Evolutionary conservation across 768 basidiomycete genomes (phyloP).

Genomic region (Xerocomus spinulosus): DNA sequence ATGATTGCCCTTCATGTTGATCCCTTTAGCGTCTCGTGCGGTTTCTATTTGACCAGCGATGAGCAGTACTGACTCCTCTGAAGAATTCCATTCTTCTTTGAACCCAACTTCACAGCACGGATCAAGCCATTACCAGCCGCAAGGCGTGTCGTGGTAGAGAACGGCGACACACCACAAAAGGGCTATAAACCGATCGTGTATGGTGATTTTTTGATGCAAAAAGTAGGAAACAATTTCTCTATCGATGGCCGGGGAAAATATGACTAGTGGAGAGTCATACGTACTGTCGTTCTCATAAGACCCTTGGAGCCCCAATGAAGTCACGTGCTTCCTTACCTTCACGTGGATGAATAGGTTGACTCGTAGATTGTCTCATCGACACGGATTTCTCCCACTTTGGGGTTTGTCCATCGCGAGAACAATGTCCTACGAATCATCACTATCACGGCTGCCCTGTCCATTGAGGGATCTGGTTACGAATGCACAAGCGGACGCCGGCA

Average conservation of each 20-base stretch:
- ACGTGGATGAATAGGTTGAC: constrained; percentile 16
- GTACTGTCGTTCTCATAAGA: too few species aligned
- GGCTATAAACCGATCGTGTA: constrained; percentile 55
- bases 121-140: constrained; percentile 65
- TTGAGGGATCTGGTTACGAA: constrained; percentile 54
- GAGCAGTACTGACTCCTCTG: constrained; percentile 2
- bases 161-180: constrained; percentile 22
- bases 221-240: constrained; percentile 73
- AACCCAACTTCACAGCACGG: constrained; percentile 76
- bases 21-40: constrained; percentile 64
- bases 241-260: constrained; percentile 34
- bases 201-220: constrained; percentile 70
- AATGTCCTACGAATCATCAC: constrained; percentile 53
- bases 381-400: constrained; percentile 19
- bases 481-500: constrained; percentile 41
- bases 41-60: not conserved
- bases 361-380: constrained; percentile 20
- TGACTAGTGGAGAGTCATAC: constrained; percentile 21
- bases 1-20: constrained; percentile 4
- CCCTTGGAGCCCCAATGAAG: too few species aligned
- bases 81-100: constrained; percentile 91
- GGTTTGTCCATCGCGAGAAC: constrained; percentile 15
- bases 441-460: constrained; percentile 43
- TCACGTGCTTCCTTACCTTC: constrained; percentile 26
- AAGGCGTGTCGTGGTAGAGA: constrained; percentile 32